A percentile compares a stretch with the other conserved stretches of the same genome.
These are phyloP conservation scores for Jaltomata sinuosa DNA, from an alignment of 257 asterid species.

Conservation along the genomic window DNA sequence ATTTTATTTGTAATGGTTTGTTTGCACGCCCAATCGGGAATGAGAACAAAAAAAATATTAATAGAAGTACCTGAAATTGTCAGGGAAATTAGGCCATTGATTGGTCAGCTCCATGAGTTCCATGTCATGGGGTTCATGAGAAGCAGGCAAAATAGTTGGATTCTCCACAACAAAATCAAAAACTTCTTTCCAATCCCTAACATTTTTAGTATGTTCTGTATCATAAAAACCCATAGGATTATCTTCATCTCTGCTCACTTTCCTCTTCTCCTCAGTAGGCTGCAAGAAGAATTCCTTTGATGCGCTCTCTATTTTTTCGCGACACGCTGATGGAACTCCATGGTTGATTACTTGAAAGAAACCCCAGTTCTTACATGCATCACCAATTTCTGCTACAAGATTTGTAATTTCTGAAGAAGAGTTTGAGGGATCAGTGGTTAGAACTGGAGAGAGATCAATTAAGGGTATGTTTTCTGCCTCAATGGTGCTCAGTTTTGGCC, in stretches of 20 bases:
- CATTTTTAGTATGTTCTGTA: constrained; percentile 52
- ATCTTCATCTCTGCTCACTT: constrained; percentile 31
- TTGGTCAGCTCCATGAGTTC: constrained; percentile 23
- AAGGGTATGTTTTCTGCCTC: constrained; percentile 53
- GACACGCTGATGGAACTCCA: constrained; percentile 41
- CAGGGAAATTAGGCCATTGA: constrained; percentile 34
- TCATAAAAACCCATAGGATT: constrained; percentile 51
- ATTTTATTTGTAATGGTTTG: too few species aligned
- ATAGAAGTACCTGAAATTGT: neutral
- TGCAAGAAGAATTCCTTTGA: constrained; percentile 37
- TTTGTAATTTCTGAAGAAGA: neutral
- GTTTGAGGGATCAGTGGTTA: neutral
- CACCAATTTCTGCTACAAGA: constrained; percentile 40
- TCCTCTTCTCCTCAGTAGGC: constrained; percentile 47
- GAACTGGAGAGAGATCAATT: constrained; percentile 44
- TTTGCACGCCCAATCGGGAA: too few species aligned
- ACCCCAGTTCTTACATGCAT: constrained; percentile 61
- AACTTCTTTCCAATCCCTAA: constrained; percentile 73
- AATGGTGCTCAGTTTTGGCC: constrained; percentile 28
- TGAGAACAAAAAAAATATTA: too few species aligned
- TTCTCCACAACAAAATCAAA: constrained; percentile 44
- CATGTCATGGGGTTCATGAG: constrained; percentile 33
- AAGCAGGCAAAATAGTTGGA: constrained; percentile 35
- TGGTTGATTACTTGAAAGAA: constrained; percentile 79
- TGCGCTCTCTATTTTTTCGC: constrained; percentile 35